Evolutionary conservation across 345 rosid species (phyloP).

Genomic region (Eucalyptus regnans): DNA sequence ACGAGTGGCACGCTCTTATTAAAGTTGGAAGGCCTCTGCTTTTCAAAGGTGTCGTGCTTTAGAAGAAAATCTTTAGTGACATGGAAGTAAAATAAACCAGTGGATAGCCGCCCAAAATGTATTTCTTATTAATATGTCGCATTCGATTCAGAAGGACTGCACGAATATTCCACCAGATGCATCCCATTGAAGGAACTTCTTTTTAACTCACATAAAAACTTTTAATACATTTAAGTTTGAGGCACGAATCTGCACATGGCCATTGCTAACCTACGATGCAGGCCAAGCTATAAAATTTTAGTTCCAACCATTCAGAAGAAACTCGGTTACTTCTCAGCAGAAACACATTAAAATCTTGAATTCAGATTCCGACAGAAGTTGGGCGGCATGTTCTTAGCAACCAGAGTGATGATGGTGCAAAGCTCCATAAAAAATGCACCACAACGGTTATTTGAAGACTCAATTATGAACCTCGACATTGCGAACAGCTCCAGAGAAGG

Average conservation of each 20-base stretch:
- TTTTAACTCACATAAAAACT: not conserved
- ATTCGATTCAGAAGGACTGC: not conserved
- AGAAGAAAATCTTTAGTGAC: not conserved
- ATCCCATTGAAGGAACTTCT: not conserved
- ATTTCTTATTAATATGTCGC: not conserved
- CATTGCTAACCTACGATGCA: not conserved
- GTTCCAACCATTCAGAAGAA: not conserved
- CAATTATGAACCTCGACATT: not conserved
- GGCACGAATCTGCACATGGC: not conserved
- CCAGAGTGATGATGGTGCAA: not conserved
- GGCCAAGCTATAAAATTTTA: not conserved
- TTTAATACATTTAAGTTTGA: not conserved
- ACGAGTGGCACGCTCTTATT: not conserved
- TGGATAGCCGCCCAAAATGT: not conserved
- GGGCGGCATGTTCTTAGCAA: not conserved
- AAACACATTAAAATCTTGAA: not conserved
- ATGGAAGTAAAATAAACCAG: not conserved
- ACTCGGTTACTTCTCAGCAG: not conserved
- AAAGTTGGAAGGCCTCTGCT: not conserved
- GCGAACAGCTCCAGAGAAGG: not conserved
- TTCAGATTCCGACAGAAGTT: not conserved
- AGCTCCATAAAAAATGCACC: not conserved
- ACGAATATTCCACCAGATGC: not conserved
- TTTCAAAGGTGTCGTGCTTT: not conserved
- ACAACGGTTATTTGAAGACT: not conserved